Base-by-base conservation (phyloP, 2,329 filamentous ascomycete genomes). In the Leptoxyphium fumago region DNA sequence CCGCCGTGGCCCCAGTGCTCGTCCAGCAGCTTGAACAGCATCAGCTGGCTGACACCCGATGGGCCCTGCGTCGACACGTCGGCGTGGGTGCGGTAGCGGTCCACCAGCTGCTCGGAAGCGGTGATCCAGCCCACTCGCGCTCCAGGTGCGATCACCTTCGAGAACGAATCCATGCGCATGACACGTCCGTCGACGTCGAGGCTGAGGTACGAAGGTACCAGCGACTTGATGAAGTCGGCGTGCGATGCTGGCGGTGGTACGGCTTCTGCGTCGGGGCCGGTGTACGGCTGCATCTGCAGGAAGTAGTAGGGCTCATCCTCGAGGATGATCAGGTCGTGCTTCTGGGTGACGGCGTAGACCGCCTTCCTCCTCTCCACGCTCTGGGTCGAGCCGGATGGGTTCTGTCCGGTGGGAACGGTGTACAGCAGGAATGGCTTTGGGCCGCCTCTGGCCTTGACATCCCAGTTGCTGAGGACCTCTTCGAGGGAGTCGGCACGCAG, bases 301-400 rank as follows among this genome's bases (percentile, higher is more conserved):
- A 89, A 94, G 65, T 93, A 94, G 67, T 94, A 94, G 1, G 88
- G 88, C 61, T 94, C 88, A 59, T 94, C 88, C 66, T 95, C 88
- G 52, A 94, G 68, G 58, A 95, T 88, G 66, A 77, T 82, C 36
- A 94, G 57, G 58, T 94, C 84, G 62, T 94, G 85, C 65, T 85
- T 86, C 60, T 82, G 80, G 29, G 81, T 83, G 11, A 94, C 73
- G 30, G 70, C 70, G 64, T 94, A 94, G 39, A 94, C 71, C 17
- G 77, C 82, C 50, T 71, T 70, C 43, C 87, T 72, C 45, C 88
- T 72, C 57, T 78, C 69, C 4, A 65, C 61, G 36, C 78, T 72
- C 61, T 89, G 84, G 2, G 87, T 94, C 10, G 86, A 80, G 8
- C 88, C 88, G 0, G 87, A 94, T 0, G 88, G 88, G 61, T 95